Percentiles rank a stretch among this genome's conserved stretches.
Conservation (phyloP, 2,329 filamentous ascomycete genomes). For the Exserohilum turcica region DNA sequence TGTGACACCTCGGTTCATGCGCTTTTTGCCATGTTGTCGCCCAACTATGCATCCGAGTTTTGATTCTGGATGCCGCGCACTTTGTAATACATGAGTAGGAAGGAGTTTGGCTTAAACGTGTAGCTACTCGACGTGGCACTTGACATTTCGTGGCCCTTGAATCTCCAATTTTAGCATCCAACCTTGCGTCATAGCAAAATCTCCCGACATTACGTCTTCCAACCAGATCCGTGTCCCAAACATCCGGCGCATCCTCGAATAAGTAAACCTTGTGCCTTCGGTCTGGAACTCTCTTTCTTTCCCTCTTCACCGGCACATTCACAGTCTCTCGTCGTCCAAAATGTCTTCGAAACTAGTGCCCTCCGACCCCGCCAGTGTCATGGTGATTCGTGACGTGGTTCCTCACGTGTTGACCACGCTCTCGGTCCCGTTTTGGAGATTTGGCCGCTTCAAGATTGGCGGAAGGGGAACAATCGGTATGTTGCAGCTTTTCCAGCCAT, state of each 20-base stretch:
- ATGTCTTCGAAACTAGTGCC: constrained; percentile 52
- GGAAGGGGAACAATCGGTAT: constrained; percentile 84
- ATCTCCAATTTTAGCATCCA: constrained; percentile 16
- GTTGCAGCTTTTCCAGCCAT: constrained; percentile 17
- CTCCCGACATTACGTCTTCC: constrained; percentile 30
- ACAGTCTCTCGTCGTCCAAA: constrained; percentile 10
- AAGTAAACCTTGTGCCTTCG: background rate
- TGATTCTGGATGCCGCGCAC: background rate
- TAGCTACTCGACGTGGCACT: background rate
- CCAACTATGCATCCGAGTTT: constrained; percentile 5
- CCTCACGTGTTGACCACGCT: constrained; percentile 74
- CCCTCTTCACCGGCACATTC: background rate
- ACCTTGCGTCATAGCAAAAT: constrained; percentile 29
- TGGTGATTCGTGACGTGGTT: constrained; percentile 87
- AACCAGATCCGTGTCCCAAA: constrained; percentile 9
- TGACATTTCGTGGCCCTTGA: constrained; percentile 3
- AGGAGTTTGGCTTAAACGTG: constrained; percentile 12
- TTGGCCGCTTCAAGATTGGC: constrained; percentile 79
- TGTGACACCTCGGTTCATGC: constrained; percentile 13
- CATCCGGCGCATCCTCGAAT: constrained; percentile 1
- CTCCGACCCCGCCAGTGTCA: constrained; percentile 76
- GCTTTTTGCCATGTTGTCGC: constrained; percentile 10
- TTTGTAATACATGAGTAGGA: constrained; percentile 18
- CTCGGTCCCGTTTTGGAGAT: constrained; percentile 82
- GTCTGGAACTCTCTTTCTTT: background rate